A percentile compares a stretch with the other conserved stretches of the same genome.
These are phyloP conservation scores for Tripidium arundinaceum DNA, from an alignment of 202 grass and related monocot species.

Conservation along the genomic window DNA sequence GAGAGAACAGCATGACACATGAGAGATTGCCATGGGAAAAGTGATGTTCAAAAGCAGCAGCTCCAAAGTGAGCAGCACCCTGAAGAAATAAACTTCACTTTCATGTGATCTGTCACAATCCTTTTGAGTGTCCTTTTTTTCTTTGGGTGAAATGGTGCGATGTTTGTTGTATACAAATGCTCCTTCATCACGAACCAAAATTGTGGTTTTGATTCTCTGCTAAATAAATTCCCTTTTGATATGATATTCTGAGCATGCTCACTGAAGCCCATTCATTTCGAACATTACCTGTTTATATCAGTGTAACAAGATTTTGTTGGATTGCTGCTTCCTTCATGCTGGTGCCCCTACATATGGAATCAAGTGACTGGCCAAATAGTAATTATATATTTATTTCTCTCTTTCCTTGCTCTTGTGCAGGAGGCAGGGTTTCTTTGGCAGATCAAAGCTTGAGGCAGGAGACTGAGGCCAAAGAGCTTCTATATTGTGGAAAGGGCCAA, in stretches of 20 bases:
- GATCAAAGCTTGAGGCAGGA: slow-evolving; percentile 26
- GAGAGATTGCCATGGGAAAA: slow-evolving; percentile 52
- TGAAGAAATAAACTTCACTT: slow-evolving; percentile 53
- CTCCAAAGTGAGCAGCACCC: slow-evolving; percentile 50
- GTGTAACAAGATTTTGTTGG: neutral
- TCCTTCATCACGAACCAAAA: neutral
- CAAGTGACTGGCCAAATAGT: slow-evolving; percentile 1
- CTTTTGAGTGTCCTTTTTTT: slow-evolving; percentile 28
- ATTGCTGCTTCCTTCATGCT: slow-evolving; percentile 13
- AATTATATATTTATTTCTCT: neutral
- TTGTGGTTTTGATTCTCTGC: neutral
- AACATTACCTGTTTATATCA: neutral
- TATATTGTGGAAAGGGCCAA: slow-evolving; percentile 54
- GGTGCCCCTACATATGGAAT: neutral
- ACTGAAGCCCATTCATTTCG: slow-evolving; percentile 13
- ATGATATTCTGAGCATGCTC: neutral
- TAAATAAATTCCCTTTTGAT: neutral
- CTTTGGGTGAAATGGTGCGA: neutral
- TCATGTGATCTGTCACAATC: slow-evolving; percentile 46
- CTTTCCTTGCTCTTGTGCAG: neutral
- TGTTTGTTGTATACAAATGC: slow-evolving; percentile 4
- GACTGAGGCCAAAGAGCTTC: slow-evolving; percentile 33
- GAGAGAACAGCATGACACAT: slow-evolving; percentile 39
- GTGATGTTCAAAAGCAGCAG: slow-evolving; percentile 48
- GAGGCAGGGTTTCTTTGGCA: slow-evolving; percentile 19